These are phyloP conservation scores for Aspergillus sp. DNA, from an alignment of 2,329 filamentous ascomycete genomes.

Conservation along the genomic window DNA sequence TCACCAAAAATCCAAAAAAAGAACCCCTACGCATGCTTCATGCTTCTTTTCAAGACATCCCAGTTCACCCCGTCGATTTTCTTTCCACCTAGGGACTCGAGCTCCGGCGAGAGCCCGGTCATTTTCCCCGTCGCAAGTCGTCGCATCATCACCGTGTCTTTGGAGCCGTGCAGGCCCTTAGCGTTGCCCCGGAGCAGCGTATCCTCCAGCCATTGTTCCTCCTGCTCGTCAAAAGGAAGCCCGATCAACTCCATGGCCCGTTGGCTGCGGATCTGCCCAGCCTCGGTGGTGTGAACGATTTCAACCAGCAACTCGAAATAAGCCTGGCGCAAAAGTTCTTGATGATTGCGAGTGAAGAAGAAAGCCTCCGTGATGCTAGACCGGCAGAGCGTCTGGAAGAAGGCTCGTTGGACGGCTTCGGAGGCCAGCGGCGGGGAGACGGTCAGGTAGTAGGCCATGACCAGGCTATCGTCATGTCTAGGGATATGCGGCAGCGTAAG, in stretches of 20 bases:
- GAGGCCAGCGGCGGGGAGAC: slow-evolving; percentile 71
- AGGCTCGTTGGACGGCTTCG: slow-evolving; percentile 60
- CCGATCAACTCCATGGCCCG: slow-evolving; percentile 69
- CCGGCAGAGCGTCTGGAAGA: slow-evolving; percentile 67
- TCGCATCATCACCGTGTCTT: slow-evolving; percentile 73
- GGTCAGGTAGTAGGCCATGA: slow-evolving; percentile 76
- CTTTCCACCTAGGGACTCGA: slow-evolving; percentile 43
- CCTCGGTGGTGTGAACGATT: slow-evolving; percentile 51
- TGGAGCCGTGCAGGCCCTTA: slow-evolving; percentile 62
- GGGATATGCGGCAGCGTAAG: slow-evolving; percentile 61
- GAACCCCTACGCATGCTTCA: slow-evolving; percentile 26
- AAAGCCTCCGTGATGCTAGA: slow-evolving; percentile 72
- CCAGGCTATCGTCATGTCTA: slow-evolving; percentile 61
- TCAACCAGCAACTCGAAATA: slow-evolving; percentile 68
- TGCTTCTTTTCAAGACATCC: slow-evolving; percentile 46
- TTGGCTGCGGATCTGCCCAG: slow-evolving; percentile 46
- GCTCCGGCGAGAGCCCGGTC: slow-evolving; percentile 29
- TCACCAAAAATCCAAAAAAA: slow-evolving; percentile 5
- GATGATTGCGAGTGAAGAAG: slow-evolving; percentile 67
- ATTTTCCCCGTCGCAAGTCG: slow-evolving; percentile 65
- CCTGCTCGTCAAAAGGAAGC: slow-evolving; percentile 67
- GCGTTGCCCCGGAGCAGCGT: slow-evolving; percentile 66
- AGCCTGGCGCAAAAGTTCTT: slow-evolving; percentile 59
- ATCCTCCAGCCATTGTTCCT: slow-evolving; percentile 73
- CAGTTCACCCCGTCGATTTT: slow-evolving; percentile 53